Percentiles rank a stretch among this genome's conserved stretches.
Evolutionary conservation across 2,329 filamentous ascomycete genomes (phyloP).

Genomic region (Penicillium brasilianum): DNA sequence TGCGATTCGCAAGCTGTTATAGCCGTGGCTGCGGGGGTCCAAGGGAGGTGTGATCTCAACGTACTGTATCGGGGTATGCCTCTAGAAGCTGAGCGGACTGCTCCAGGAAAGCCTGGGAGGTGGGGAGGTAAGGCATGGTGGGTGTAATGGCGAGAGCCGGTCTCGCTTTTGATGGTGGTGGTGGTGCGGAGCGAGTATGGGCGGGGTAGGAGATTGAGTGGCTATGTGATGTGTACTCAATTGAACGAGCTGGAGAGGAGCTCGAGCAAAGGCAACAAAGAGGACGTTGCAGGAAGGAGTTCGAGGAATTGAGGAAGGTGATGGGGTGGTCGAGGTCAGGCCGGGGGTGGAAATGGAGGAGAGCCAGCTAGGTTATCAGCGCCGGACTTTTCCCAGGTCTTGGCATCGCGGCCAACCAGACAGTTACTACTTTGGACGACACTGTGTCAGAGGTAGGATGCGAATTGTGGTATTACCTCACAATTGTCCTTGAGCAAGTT

Average conservation of each 20-base stretch:
- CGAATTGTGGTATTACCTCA: too few species aligned
- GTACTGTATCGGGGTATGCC: constrained; percentile 82
- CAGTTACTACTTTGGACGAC: not conserved
- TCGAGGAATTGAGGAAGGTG: constrained; percentile 13
- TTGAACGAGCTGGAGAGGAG: not conserved
- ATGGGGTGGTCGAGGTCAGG: constrained; percentile 15
- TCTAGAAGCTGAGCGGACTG: constrained; percentile 85
- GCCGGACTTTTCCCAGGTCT: constrained; percentile 35
- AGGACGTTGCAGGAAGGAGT: not conserved
- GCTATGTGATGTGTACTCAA: not conserved
- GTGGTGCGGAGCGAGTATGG: constrained; percentile 8
- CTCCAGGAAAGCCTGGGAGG: constrained; percentile 88
- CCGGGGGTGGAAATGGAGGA: constrained; percentile 22
- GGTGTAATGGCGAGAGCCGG: constrained; percentile 18
- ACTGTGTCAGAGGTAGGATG: too few species aligned
- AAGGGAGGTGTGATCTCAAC: constrained; percentile 29
- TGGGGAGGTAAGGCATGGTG: constrained; percentile 78
- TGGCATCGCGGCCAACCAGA: constrained; percentile 22
- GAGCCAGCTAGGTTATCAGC: constrained; percentile 21
- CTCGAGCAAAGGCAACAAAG: not conserved
- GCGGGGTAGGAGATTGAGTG: not conserved
- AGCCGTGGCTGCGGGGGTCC: not conserved
- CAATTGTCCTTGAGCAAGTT: too few species aligned
- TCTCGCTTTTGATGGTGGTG: constrained; percentile 18
- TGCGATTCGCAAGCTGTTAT: not conserved